Evolutionary conservation across 768 basidiomycete genomes (phyloP), one percentile per base, ranked within the genome.

Genomic region (Termitomyces sp.): DNA sequence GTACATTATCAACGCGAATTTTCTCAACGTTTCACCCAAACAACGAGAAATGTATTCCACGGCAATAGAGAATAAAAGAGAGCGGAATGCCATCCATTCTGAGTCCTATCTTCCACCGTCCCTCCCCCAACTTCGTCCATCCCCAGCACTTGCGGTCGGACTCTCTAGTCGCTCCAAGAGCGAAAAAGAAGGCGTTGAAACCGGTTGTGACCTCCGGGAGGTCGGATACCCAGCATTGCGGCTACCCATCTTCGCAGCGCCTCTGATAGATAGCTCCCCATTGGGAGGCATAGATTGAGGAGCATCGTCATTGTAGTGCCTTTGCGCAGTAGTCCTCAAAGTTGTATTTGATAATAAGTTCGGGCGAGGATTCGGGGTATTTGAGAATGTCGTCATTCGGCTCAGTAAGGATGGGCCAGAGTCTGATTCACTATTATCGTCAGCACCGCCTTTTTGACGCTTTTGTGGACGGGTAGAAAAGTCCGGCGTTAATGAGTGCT

Each of bases 251-350:
- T 50, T 60, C 18, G 82, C 83, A 26, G 83, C 83, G 51, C 83
- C 83, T 63, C 78, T 82, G 62, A 84, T 84, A 61, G 79, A 82
- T 60, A 70, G 79, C 40, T 80, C 82, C n/a, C 71, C 73, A 42
- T 68, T 65, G 12, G 76, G 75, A 61, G 64, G 49, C 10, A 43
- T 43, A 30, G 36, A 37, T 26, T 62, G 51, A 44, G 34, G 30
- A 44, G 47, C 53, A 24, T 40, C 45, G 16, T 24, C 33, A 26
- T 27, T 48, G 40, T 34, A 53, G 27, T 52, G 40, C 30, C 22
- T 53, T 27, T 56, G 51, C 30, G 27, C 40, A 60, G 50, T 37
- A 55, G 53, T 55, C 20, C 55, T 45, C 30, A 48, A n/a, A 39
- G 33, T 20, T 40, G 40, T 7, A 53, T 30, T 40, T 26, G 51